Conservation (phyloP, 176 grass and related monocot species). For the Oryza meridionalis region DNA sequence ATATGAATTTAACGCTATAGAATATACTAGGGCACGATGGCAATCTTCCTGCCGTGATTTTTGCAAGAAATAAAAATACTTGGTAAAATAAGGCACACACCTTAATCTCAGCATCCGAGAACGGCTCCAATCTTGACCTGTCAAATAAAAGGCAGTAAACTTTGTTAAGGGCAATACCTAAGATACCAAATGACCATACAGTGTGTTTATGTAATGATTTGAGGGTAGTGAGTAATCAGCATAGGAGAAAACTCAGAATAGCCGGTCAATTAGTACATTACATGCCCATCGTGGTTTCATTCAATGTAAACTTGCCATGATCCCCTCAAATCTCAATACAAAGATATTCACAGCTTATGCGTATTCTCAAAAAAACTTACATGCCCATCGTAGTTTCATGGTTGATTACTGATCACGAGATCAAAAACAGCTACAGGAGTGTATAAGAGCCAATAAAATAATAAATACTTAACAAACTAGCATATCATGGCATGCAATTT, state of each 20-base stretch:
- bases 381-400: background rate
- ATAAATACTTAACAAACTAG: background rate
- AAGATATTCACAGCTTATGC: too few species aligned
- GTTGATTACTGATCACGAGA: background rate
- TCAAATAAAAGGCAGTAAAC: constrained; percentile 5
- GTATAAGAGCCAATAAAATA: background rate
- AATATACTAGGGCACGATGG: background rate
- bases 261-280: constrained; percentile 14
- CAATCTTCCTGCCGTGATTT: constrained; percentile 7
- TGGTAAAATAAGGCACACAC: constrained; percentile 43
- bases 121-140: constrained; percentile 67
- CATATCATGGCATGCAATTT: constrained; percentile 1
- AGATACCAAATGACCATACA: constrained; percentile 15
- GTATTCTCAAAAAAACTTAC: background rate
- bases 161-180: constrained; percentile 12
- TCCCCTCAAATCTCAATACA: too few species aligned
- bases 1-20: background rate
- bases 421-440: background rate
- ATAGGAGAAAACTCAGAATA: background rate
- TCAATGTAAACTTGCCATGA: too few species aligned
- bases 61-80: constrained; percentile 18
- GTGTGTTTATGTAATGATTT: background rate
- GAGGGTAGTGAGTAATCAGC: background rate
- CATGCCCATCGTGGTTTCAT: background rate
- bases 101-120: constrained; percentile 91